These are phyloP conservation scores for Closterium sp. DNA, from an alignment of 139 green algal genomes.

Conservation along the genomic window DNA sequence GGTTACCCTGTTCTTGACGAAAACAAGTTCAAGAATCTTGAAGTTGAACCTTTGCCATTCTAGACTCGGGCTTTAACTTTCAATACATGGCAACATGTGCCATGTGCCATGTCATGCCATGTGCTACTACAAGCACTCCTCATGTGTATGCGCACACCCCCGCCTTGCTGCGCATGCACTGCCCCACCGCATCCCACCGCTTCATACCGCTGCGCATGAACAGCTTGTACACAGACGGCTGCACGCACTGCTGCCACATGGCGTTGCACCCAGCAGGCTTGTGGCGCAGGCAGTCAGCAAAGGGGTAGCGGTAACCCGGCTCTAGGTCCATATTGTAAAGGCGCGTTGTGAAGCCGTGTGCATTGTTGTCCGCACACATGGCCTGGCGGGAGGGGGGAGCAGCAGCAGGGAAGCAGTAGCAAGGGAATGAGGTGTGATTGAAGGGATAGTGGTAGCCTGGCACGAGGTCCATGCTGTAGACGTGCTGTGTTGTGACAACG, in stretches of 20 bases:
- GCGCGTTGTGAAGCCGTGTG: background rate
- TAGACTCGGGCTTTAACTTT: too few relatives aligned
- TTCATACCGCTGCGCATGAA: background rate
- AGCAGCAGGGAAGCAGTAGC: background rate
- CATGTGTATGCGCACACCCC: background rate
- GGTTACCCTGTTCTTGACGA: too few relatives aligned
- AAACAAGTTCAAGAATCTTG: too few relatives aligned
- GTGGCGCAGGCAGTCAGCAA: background rate
- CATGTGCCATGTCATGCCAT: too few relatives aligned
- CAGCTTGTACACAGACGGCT: background rate
- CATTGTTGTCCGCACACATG: background rate
- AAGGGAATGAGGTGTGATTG: background rate
- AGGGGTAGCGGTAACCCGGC: background rate
- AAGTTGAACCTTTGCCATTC: too few relatives aligned
- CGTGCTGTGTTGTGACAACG: background rate
- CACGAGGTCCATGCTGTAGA: background rate
- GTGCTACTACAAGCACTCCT: too few relatives aligned
- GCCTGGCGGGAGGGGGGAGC: background rate
- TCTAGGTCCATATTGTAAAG: background rate
- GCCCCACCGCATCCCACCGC: background rate
- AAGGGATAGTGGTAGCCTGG: background rate
- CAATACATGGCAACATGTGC: too few relatives aligned
- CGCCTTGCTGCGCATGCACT: background rate
- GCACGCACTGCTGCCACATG: background rate
- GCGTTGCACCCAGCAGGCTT: background rate